These are phyloP conservation scores for Colletotrichum aenigma DNA, from an alignment of 2,329 filamentous ascomycete species.

Conservation along the genomic window DNA sequence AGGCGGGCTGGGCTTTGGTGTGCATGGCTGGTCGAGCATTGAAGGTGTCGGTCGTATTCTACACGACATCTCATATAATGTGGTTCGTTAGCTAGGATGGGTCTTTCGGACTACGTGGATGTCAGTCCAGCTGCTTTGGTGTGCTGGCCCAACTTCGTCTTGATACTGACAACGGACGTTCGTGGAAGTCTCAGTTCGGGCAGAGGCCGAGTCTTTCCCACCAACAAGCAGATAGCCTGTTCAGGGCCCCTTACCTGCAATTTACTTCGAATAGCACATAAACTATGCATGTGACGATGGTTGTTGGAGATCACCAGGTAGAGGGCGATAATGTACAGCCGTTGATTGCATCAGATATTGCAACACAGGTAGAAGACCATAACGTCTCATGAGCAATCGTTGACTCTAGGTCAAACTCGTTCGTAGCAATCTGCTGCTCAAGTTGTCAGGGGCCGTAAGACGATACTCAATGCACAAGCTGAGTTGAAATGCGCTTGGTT, in stretches of 20 bases:
- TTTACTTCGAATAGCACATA: slow-evolving; percentile 35
- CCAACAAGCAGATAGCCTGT: not conserved
- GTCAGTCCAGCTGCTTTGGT: not conserved
- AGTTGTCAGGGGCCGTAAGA: not conserved
- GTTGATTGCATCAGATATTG: not conserved
- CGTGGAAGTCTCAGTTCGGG: not conserved
- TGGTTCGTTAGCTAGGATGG: not conserved
- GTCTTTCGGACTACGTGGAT: not conserved
- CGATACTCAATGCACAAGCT: not conserved
- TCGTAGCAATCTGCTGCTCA: not conserved
- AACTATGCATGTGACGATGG: slow-evolving; percentile 36
- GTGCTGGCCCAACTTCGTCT: not conserved
- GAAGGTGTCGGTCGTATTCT: not conserved
- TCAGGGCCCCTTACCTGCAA: not conserved
- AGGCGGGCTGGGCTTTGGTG: not conserved
- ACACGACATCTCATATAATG: not conserved
- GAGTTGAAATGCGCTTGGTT: not conserved
- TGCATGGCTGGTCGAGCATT: not conserved
- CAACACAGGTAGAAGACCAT: not conserved
- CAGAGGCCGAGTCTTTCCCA: not conserved
- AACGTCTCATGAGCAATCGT: not conserved
- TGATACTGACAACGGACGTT: not conserved
- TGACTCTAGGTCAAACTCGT: not conserved
- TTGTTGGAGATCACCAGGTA: slow-evolving; percentile 24
- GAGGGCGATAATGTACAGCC: slow-evolving; percentile 18